Percentiles rank a stretch among this genome's conserved stretches.
These are phyloP conservation scores for Cicer cuneatum DNA, from an alignment of 306 rosid species.

Conservation along the genomic window DNA sequence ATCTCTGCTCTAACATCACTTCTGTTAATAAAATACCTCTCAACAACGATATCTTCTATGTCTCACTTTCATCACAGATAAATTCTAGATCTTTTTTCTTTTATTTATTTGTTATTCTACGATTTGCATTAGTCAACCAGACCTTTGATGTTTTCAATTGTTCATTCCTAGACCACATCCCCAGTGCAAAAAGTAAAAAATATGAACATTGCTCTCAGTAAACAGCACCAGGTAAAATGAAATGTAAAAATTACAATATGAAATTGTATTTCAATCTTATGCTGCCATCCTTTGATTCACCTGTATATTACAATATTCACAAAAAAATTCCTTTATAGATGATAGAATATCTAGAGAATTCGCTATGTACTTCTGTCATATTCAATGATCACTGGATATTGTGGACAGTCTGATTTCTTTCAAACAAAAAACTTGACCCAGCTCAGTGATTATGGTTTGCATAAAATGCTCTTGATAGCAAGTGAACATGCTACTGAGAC, in stretches of 20 bases:
- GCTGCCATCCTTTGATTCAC: constrained; percentile 48
- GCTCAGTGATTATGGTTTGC: constrained; percentile 37
- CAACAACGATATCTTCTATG: too few relatives aligned
- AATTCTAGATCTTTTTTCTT: too few relatives aligned
- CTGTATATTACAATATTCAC: constrained; percentile 64
- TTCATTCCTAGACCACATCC: constrained; percentile 10
- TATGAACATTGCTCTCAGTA: background rate
- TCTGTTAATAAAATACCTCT: too few relatives aligned
- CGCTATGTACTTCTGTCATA: constrained; percentile 45
- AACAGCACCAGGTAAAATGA: constrained; percentile 24
- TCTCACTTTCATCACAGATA: too few relatives aligned
- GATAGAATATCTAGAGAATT: constrained; percentile 44
- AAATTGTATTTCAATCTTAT: constrained; percentile 39
- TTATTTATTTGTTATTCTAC: too few relatives aligned
- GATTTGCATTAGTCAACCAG: too few relatives aligned
- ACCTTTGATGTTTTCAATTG: background rate
- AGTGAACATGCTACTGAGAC: constrained; percentile 47
- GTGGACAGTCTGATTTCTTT: constrained; percentile 39
- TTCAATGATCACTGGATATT: constrained; percentile 34
- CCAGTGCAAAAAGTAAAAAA: constrained; percentile 17
- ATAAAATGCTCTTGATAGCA: constrained; percentile 39
- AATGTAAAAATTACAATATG: constrained; percentile 42
- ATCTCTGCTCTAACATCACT: too few relatives aligned
- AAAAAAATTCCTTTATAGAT: constrained; percentile 52
- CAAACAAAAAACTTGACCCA: constrained; percentile 51